These are phyloP conservation scores for Aspergillus sp. DNA, from an alignment of 2,329 filamentous ascomycete species.

Conservation along the genomic window DNA sequence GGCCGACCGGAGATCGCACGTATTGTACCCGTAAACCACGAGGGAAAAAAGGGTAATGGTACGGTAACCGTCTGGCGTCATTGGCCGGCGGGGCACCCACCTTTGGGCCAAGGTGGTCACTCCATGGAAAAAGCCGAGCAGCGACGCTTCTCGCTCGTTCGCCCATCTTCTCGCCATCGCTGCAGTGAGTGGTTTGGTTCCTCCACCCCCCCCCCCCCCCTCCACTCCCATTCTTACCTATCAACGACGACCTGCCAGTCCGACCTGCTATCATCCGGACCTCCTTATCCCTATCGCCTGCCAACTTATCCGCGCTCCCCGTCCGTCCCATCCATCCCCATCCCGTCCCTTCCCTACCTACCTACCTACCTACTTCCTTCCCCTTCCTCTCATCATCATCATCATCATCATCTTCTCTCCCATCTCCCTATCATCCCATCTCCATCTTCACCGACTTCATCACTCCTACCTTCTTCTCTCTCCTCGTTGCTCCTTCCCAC, in stretches of 20 bases:
- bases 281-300: conserved; percentile 19
- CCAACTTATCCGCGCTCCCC: conserved; percentile 9
- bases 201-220: conserved; percentile 12
- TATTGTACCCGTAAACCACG: conserved; percentile 18
- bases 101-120: not conserved
- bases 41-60: conserved; percentile 18
- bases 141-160: conserved; percentile 23
- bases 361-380: conserved; percentile 12
- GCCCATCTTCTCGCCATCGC: conserved; percentile 17
- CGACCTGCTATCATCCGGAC: conserved; percentile 12
- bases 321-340: conserved; percentile 3
- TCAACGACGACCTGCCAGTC: conserved; percentile 1
- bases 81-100: conserved; percentile 4
- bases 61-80: conserved; percentile 15
- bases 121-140: conserved; percentile 3
- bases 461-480: conserved; percentile 9
- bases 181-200: conserved; percentile 10
- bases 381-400: conserved; percentile 13
- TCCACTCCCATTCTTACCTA: conserved; percentile 1
- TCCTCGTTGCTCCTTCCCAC: conserved; percentile 17
- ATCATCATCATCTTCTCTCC: conserved; percentile 13
- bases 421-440: conserved; percentile 20
- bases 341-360: conserved; percentile 3
- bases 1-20: conserved; percentile 16
- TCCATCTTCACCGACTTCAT: conserved; percentile 12